Evolutionary conservation across 2,329 filamentous ascomycete genomes (phyloP).

Genomic region (Trichoderma afroharzianum): DNA sequence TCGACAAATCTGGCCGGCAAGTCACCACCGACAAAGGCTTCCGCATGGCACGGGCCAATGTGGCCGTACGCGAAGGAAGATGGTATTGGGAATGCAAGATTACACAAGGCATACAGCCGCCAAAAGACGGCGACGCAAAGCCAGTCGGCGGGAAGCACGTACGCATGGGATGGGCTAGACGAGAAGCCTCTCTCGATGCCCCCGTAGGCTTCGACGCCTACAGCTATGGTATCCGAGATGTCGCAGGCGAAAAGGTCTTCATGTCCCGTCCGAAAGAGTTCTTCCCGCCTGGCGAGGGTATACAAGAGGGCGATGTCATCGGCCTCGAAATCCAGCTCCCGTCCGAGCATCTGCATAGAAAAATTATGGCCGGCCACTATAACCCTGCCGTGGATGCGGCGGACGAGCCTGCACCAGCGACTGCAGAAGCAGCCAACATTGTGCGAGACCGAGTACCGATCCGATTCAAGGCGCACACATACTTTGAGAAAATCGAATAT

Average conservation of each 20-base stretch:
- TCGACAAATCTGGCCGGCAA: slow-evolving; percentile 69
- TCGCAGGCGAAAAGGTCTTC: slow-evolving; percentile 85
- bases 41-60: slow-evolving; percentile 85
- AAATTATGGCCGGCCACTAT: slow-evolving; percentile 81
- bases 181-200: slow-evolving; percentile 77
- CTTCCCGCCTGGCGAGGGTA: slow-evolving; percentile 72
- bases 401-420: slow-evolving; percentile 52
- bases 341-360: slow-evolving; percentile 78
- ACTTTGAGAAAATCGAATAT: slow-evolving; percentile 91
- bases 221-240: slow-evolving; percentile 89
- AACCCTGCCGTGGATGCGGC: slow-evolving; percentile 76
- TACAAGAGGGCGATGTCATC: slow-evolving; percentile 88
- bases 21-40: slow-evolving; percentile 92
- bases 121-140: slow-evolving; percentile 41
- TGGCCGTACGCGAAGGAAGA: slow-evolving; percentile 81
- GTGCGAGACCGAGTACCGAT: slow-evolving; percentile 95
- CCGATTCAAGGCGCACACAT: slow-evolving; percentile 86
- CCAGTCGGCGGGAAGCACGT: slow-evolving; percentile 59
- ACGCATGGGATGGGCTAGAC: slow-evolving; percentile 79
- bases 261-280: slow-evolving; percentile 92
- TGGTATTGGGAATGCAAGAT: slow-evolving; percentile 96
- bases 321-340: slow-evolving; percentile 90
- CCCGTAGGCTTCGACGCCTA: slow-evolving; percentile 88
- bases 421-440: slow-evolving; percentile 68
- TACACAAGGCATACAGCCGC: slow-evolving; percentile 62